Evolutionary conservation across 1,139 yeast species (phyloP), one percentile per base, ranked within the genome.

Genomic region (Geotrichum australiense): DNA sequence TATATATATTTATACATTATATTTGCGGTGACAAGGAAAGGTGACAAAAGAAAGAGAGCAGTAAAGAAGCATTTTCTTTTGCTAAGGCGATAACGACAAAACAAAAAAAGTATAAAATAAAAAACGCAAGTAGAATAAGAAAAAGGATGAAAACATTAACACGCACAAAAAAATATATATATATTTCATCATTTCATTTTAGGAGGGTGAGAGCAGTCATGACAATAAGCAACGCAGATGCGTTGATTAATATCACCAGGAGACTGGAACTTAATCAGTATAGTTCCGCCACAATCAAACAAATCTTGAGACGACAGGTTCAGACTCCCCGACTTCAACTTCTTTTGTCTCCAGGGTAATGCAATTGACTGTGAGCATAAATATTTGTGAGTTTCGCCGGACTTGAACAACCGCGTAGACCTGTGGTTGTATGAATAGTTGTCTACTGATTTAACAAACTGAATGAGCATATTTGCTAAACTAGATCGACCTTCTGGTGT

Each of bases 321-420:
- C 22, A 19, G 15, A 19, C 27, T 32, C 22, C 25, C 32, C 8
- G 32, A 29, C n/a, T 29, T 29, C 32, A 29, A 29, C 35, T 42
- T 42, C 40, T 42, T 42, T 32, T 42, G 46, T 4, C 46, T 22
- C 46, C 46, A 42, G 2, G 46, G 46, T 8, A 42, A 27, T 5
- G 46, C 46, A 21, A 42, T 42, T 15, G 40, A 35, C 32, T 42
- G 46, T 11, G 46, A 42, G 19, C 46, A 42, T 23, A 42, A 38
- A 30, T 42, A 42, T 22, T 42, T 42, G 35, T 42, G 46, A 5
- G 46, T 42, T 26, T 42, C 46, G 5, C 46, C 46, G 10, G 43
- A 39, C 26, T 42, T 42, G 43, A 42, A 42, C 3, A 42, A 35
- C 11, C 46, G 40, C 6, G 46, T 42, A 3, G 46, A 42, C 12